A percentile compares a stretch with the other conserved stretches of the same genome.
These are phyloP conservation scores for Fusarium poae DNA, from an alignment of 2,329 filamentous ascomycete genomes.

Conservation along the genomic window DNA sequence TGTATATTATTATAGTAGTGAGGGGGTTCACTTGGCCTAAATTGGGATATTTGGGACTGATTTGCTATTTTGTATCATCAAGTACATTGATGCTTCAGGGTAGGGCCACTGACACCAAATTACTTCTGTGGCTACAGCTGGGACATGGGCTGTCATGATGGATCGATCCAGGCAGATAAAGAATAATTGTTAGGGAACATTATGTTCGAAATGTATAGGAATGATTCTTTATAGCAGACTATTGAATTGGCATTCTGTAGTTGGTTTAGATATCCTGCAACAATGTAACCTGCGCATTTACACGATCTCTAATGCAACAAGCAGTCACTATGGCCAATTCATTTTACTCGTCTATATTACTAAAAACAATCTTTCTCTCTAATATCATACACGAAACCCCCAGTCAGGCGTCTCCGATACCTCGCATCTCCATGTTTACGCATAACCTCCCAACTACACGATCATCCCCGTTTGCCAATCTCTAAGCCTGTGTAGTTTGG, in stretches of 20 bases:
- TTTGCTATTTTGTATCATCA: neutral
- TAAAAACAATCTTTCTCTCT: neutral
- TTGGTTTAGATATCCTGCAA: neutral
- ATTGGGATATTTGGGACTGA: no score
- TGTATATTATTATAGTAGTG: no score
- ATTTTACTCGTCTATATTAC: neutral
- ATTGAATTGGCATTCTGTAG: neutral
- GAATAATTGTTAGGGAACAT: neutral
- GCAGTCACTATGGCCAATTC: no score
- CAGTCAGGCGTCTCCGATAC: neutral
- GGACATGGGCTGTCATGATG: neutral
- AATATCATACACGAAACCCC: neutral
- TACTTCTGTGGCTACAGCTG: neutral
- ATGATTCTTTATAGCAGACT: neutral
- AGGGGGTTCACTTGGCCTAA: neutral
- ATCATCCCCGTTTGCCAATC: neutral
- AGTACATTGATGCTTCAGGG: neutral
- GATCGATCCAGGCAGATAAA: no score
- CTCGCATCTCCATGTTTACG: neutral
- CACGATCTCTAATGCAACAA: rapidly evolving
- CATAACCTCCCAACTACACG: neutral
- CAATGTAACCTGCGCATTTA: neutral
- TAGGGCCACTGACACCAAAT: neutral
- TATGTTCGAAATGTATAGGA: neutral
- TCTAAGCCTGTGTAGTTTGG: neutral